Evolutionary conservation across 2,329 filamentous ascomycete genomes (phyloP), one percentile per base, ranked within the genome.

Genomic region (Clonostachys chloroleuca): DNA sequence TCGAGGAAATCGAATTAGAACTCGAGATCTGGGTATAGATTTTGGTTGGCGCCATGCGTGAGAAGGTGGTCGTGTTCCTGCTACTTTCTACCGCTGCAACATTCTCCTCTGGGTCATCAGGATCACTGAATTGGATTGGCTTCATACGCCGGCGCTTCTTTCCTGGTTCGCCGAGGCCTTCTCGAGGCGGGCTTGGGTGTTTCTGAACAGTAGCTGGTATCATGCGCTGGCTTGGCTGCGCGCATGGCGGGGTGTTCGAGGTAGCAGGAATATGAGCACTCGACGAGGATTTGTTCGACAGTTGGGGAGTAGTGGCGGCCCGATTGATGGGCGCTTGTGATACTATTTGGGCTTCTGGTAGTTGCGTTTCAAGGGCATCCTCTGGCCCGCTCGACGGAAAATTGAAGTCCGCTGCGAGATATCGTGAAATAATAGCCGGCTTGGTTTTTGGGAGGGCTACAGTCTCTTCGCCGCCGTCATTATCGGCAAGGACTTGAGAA

Each of bases 321-420:
- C 24, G 24, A 30, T 10, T 30, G 24, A 30, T 30, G 24, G 24
- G 24, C 7, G 24, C 36, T 12, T 39, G 36, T 39, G 36, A 39
- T n/a, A n/a, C 36, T 30, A 17, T 12, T 44, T 20, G 39, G 10
- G 34, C 35, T 33, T 34, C 14, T 42, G 37, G 20, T n/a, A 34
- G 5, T 40, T 39, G 35, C 36, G 33, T 59, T 42, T 70, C 68
- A n/a, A 68, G 48, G 9, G 68, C 65, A 13, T 69, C 64, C 18
- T 69, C 66, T 9, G 59, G 50, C 20, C 50, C 52, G 52, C 51
- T 57, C 44, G 16, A 56, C 46, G 41, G 51, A 48, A 39, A 54
- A 47, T 51, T 47, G 35, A 49, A 52, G 16, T 16, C 24, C 24
- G 24, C 9, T 30, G 24, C 24, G 24, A 30, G 24, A 30, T 30